Base-by-base conservation (phyloP, 805 yeast genomes). In the Starmera pachycereana region DNA sequence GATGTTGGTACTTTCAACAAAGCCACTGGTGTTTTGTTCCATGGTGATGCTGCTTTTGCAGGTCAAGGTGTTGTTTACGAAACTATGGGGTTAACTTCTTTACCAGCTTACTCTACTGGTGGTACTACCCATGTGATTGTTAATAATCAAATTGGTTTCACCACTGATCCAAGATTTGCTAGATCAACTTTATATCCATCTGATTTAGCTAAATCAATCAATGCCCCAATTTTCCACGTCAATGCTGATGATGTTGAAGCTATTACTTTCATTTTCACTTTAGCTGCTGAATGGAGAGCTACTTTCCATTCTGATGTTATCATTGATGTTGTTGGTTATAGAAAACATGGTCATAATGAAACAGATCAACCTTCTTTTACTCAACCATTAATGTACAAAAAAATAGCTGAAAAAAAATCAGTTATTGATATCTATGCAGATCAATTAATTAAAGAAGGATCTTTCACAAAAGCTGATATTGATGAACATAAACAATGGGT, bases 21-120 rank as follows among this genome's bases (percentile, higher is more conserved):
- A 68, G 96, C 97, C 36, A 71, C 92, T 74, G 82, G 92, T 49
- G 84, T 92, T 44, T 72, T 92, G 63, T 72, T 92, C 64, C 99
- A 92, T 63, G 99, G 99, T 74, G 99, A 92, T 65, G 96, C 99
- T 43, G 98, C 98, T 32, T 89, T 92, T 61, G 89, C 97, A 35
- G 98, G 84, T 49, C 98, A 92, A 70, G 99, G 99, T 79, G 94
- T 92, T 42, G 97, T 92, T 43, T 92, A 92, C 68, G 99, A 92
- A 71, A 90, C 98, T 40, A 80, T 90, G 84, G 97, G 97, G 43
- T 83, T 92, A 68, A 76, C 85, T 54, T 76, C 78, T 54, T 74
- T 92, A 59, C 96, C 96, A 51, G 96, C 92, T 52, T 92, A 85
- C 71, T 76, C 96, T 38, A 89, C 97, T 37, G 99, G 99, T 71